phyloP scores from a whole-genome alignment of 495 filamentous ascomycete species.

The Penicillium goetzii region DNA sequence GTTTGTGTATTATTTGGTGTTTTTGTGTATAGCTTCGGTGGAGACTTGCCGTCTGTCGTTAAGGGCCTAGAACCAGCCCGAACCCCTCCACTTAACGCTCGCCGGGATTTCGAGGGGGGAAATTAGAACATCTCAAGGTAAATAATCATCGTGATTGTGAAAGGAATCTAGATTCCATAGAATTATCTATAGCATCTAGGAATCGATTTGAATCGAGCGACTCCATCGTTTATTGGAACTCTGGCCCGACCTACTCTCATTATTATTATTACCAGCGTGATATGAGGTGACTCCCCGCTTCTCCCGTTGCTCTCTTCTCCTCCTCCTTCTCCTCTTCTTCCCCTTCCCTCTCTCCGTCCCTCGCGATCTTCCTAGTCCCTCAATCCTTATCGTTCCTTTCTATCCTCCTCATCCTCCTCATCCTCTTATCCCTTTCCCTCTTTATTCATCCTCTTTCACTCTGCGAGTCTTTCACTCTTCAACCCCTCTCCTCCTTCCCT shows the following conservation, averaged over 20 bases:
- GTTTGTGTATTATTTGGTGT: neutral
- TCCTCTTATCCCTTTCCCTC: constrained; percentile 15
- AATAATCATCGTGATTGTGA: neutral
- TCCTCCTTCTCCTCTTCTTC: constrained; percentile 12
- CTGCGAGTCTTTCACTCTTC: neutral
- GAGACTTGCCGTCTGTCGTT: neutral
- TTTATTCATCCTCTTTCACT: constrained; percentile 23
- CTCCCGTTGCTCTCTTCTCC: constrained; percentile 16
- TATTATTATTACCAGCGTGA: constrained; percentile 3
- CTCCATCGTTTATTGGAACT: neutral
- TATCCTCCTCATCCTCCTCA: constrained; percentile 25
- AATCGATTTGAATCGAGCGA: neutral
- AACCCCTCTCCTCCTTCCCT: constrained; percentile 18
- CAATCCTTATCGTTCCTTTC: neutral
- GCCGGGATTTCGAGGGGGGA: neutral
- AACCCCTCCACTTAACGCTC: constrained; percentile 1
- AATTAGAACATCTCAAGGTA: neutral
- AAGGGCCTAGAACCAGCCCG: constrained; percentile 4
- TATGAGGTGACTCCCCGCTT: constrained; percentile 38
- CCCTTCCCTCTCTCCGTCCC: neutral
- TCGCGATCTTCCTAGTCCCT: neutral
- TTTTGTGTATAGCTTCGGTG: constrained; percentile 6
- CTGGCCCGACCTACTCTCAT: neutral
- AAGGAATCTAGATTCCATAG: neutral
- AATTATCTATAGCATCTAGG: neutral